phyloP scores from a whole-genome alignment of 2,329 filamentous ascomycete genomes.

The Fusarium mangiferae region DNA sequence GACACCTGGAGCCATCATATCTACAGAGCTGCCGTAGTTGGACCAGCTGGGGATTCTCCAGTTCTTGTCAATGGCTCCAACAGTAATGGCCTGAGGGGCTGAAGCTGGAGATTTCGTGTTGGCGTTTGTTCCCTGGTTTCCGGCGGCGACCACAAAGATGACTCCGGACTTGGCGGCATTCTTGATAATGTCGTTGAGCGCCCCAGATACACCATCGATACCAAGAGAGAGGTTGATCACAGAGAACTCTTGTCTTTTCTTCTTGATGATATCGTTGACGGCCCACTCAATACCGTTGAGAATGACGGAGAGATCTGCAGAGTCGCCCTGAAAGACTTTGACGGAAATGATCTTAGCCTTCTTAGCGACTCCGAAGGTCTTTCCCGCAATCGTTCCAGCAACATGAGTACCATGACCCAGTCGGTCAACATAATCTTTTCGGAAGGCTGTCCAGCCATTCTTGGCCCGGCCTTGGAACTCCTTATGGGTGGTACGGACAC shows the following conservation, averaged over 20 bases:
- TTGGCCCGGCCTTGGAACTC: conserved; percentile 65
- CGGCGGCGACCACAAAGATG: conserved; percentile 64
- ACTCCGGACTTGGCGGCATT: conserved; percentile 59
- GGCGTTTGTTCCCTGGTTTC: conserved; percentile 55
- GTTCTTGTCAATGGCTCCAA: conserved; percentile 49
- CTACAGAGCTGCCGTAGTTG: conserved; percentile 60
- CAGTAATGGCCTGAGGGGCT: conserved; percentile 46
- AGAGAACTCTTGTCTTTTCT: conserved; percentile 52
- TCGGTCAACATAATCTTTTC: conserved; percentile 42
- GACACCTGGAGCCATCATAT: conserved; percentile 63
- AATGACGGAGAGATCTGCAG: conserved; percentile 46
- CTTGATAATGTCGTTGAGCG: conserved; percentile 62
- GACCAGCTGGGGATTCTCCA: conserved; percentile 58
- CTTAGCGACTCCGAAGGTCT: conserved; percentile 56
- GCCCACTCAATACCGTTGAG: conserved; percentile 55
- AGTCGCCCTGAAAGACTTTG: conserved; percentile 55
- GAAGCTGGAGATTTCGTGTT: conserved; percentile 46
- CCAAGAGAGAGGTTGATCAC: conserved; percentile 67
- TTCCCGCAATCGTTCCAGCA: conserved; percentile 50
- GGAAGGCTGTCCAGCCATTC: conserved; percentile 41
- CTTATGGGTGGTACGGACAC: conserved; percentile 64
- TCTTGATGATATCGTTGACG: conserved; percentile 55
- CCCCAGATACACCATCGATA: conserved; percentile 51
- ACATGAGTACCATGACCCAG: conserved; percentile 57
- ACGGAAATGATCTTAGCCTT: conserved; percentile 56